Base-by-base conservation (phyloP, 2,329 filamentous ascomycete species). In the Chalara sp. region DNA sequence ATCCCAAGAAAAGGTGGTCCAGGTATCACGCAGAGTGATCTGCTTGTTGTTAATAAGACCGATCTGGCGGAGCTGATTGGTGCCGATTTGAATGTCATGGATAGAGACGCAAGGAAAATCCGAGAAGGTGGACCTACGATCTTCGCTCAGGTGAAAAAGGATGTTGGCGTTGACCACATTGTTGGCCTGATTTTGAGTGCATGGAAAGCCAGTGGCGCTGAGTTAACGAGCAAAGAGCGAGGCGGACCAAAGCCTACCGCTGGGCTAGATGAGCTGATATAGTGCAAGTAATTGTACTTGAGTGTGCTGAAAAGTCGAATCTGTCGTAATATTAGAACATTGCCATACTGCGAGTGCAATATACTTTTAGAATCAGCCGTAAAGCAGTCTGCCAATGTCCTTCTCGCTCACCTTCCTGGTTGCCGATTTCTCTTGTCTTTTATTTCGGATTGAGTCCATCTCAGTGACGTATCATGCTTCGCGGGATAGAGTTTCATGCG, bases 131-230 rank as follows among this genome's bases (percentile, higher is more conserved):
- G 93, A 0, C 93, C 93, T 5, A 96, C 92, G 0, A 87, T 99
- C 4, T 96, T 97, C 66, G 92, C 91, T 0, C 89, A 95, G 72
- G 91, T 99, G n/a, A 99, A 97, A 81, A 86, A 90, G 70, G 83
- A 84, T 2, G 85, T 90, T 54, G 89, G 83, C 1, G 82, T 97
- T 6, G 80, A 90, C 54, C 85, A 93, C 66, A 96, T 97, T 65
- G 81, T 95, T 12, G 87, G 88, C 59, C 69, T 97, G 70, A 88
- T 99, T 47, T 61, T 93, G 62, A 95, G 89, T 65, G 91, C 91
- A 5, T 97, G 93, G 93, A 92, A 84, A 75, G 84, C 84, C 8
- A 93, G 88, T 62, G 92, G 92, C 32, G 93, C 91, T 2, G 81
- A 83, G 70, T 75, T 76, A 57, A 74, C 75, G 48, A 72, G 73